Base-by-base conservation (phyloP, 768 basidiomycete species). In the Rhodosporidiobolus sp. region DNA sequence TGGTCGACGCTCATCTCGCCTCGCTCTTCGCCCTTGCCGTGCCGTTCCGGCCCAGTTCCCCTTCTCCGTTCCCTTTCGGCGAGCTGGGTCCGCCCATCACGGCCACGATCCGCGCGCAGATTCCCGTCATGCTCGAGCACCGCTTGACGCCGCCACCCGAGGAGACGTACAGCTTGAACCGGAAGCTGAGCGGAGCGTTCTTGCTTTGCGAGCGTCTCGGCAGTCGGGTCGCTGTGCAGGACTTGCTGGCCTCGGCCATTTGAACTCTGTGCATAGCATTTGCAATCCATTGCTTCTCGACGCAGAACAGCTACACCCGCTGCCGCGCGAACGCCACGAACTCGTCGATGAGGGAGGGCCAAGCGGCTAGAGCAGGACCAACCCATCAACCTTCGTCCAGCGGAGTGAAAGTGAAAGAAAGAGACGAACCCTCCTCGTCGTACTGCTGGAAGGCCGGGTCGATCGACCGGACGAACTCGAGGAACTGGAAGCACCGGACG, bases 121-220 rank as follows among this genome's bases (percentile, higher is more conserved):
- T 99, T 57, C 94, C 95, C 1, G 83, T 90, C 64, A 98, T 99
- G 93, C 84, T 99, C 68, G 84, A 86, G 76, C 85, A 96, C 78
- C 85, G 94, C 59, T 84, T 96, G 38, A 94, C 92, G 0, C 95
- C 95, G 0, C 95, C 95, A 4, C 95, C 95, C 1, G 83, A 87
- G 68, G 94, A 98, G 82, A 97, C 95, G 2, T 97, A 97, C 80
- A 92, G 91, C 80, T 82, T 97, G 65, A 98, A 99, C 80, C 83
- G 93, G 48, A 84, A 83, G 67, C 71, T 84, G 34, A 82, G 81
- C 54, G 83, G 83, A 9, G 81, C 82, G 9, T 84, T 83, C 77
- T 74, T 84, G 43, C 78, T 84, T 57, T 84, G 83, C 68, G 81
- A 83, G 19, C 85, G 90, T 63, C 82, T 98, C 32, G 85, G 85